Evolutionary conservation across 352 stramenopile genomes (phyloP).

Genomic region (Phytopythium chamaehyphon): DNA sequence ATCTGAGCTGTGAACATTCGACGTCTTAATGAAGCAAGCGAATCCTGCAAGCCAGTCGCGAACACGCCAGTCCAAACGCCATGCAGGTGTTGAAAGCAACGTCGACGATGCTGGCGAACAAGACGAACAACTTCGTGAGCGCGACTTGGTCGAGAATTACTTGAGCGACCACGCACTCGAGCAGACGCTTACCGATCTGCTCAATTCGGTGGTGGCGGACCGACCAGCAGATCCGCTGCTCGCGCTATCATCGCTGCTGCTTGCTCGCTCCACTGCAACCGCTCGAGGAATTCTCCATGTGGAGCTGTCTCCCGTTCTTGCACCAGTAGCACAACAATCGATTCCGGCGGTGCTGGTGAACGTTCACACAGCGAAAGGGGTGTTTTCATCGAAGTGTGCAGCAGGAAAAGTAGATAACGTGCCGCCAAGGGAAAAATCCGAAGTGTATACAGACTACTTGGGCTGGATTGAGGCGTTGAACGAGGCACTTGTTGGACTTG

Average conservation of each 20-base stretch:
- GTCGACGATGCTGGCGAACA: conserved; percentile 19
- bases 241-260: conserved; percentile 60
- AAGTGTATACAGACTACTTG: background rate
- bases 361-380: conserved; percentile 63
- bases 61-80: conserved; percentile 8
- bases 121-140: conserved; percentile 41
- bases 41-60: no score
- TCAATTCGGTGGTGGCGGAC: conserved; percentile 68
- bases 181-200: conserved; percentile 53
- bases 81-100: conserved; percentile 8
- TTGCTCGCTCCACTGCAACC: conserved; percentile 42
- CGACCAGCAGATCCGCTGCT: conserved; percentile 67
- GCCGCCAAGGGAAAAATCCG: background rate
- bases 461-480: conserved; percentile 21
- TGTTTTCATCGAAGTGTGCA: conserved; percentile 53
- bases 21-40: no score
- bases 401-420: conserved; percentile 9
- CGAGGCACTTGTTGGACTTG: conserved; percentile 35
- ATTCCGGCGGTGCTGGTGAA: conserved; percentile 42
- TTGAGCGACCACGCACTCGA: conserved; percentile 68
- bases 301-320: conserved; percentile 51
- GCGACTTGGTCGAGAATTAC: conserved; percentile 75
- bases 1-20: no score
- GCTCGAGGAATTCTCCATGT: conserved; percentile 67
- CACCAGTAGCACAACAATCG: conserved; percentile 12